A percentile compares a stretch with the other conserved stretches of the same genome.
Evolutionary conservation across 2,329 filamentous ascomycete genomes (phyloP).

Genomic region (Rutstroemia sp.): DNA sequence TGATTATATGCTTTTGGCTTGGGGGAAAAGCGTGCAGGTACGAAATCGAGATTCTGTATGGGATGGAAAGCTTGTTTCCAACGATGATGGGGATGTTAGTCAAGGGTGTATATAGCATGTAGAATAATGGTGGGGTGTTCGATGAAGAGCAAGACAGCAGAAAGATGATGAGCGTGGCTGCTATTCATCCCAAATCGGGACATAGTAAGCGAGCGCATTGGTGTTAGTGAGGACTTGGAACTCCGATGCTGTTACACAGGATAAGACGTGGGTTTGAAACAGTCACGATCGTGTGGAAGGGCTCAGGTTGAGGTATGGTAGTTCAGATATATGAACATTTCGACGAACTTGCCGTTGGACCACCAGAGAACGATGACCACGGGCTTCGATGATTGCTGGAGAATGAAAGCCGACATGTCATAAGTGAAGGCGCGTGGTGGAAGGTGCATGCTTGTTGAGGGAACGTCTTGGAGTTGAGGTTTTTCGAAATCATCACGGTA

Average conservation of each 20-base stretch:
- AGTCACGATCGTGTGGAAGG: neutral
- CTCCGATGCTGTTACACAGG: neutral
- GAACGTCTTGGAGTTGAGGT: no score
- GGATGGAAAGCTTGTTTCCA: slow-evolving; percentile 4
- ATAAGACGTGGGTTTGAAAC: neutral
- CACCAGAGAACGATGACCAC: neutral
- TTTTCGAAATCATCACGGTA: neutral
- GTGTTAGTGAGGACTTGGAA: no score
- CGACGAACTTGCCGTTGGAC: no score
- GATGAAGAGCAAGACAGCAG: neutral
- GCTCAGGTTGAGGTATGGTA: no score
- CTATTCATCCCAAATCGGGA: neutral
- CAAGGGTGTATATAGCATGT: neutral
- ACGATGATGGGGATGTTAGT: neutral
- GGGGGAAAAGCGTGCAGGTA: slow-evolving; percentile 10
- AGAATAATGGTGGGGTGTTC: neutral
- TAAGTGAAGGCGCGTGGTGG: slow-evolving; percentile 5
- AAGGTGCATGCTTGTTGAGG: neutral
- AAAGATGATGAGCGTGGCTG: neutral
- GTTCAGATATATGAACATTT: no score
- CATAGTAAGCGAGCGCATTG: neutral
- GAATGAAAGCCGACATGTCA: slow-evolving; percentile 9
- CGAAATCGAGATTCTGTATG: neutral
- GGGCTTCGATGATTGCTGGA: slow-evolving; percentile 1
- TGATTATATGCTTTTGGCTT: slow-evolving; percentile 1